phyloP scores from a whole-genome alignment of 192 early-diverging fungal species.

The Linnemannia zychae region DNA sequence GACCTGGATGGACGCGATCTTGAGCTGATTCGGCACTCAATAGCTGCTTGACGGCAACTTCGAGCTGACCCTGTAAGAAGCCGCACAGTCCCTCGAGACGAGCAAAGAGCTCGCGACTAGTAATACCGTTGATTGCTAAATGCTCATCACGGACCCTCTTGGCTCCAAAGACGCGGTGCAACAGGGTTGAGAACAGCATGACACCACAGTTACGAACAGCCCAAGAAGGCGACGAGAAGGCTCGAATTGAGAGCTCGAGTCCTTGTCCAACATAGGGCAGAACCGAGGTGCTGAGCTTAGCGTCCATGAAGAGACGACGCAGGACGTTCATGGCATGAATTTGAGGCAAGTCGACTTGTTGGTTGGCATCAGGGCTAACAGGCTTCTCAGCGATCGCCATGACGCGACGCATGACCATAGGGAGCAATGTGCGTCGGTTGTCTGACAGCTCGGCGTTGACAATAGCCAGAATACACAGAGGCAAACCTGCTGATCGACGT shows the following conservation, averaged over 20 bases:
- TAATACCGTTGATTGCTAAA: constrained; percentile 79
- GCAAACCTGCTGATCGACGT: constrained; percentile 91
- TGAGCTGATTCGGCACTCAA: constrained; percentile 34
- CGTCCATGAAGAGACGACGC: constrained; percentile 85
- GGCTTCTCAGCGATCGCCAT: constrained; percentile 70
- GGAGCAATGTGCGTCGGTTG: constrained; percentile 70
- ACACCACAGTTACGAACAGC: constrained; percentile 95
- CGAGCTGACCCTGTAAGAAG: constrained; percentile 82
- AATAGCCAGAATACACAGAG: constrained; percentile 88
- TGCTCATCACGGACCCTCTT: constrained; percentile 84
- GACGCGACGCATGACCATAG: constrained; percentile 75
- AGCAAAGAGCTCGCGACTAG: constrained; percentile 92
- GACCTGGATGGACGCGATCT: constrained; percentile 81
- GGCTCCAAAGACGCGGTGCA: constrained; percentile 88
- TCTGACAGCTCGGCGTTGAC: constrained; percentile 76
- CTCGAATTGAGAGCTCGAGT: constrained; percentile 82
- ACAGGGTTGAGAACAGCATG: constrained; percentile 90
- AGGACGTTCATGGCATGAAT: constrained; percentile 96
- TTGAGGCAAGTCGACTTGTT: constrained; percentile 87
- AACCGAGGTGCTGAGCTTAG: constrained; percentile 79
- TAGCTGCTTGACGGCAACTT: constrained; percentile 75
- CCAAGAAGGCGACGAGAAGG: constrained; percentile 87
- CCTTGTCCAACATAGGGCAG: constrained; percentile 83
- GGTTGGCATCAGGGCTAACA: constrained; percentile 63
- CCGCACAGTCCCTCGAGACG: constrained; percentile 85